Evolutionary conservation across 176 grass and related monocot genomes (phyloP), one percentile per base, ranked within the genome.

Genomic region (Rhipidocladum racemiflorum): DNA sequence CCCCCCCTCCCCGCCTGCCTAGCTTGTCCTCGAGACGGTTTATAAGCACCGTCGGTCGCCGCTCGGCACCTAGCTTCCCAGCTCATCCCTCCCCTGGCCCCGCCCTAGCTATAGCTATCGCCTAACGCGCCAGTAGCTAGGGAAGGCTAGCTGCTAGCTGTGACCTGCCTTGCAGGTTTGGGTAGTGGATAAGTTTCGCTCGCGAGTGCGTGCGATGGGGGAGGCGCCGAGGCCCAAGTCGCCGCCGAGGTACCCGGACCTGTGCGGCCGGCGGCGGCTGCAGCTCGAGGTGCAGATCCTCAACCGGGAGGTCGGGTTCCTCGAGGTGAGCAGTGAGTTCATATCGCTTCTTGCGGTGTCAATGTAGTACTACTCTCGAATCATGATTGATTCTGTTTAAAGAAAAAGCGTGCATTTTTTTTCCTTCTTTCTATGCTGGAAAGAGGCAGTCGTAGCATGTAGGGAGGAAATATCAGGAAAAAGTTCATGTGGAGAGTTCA

Each of bases 271-370:
- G 9, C 80, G 95, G 42, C 87, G 92, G 53, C 62, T 99, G 80
- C 96, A 95, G 79, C 91, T 99, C 3, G 92, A 99, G 76, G 88
- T 99, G 66, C 96, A 95, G 76, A 95, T 99, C 82, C 87, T 99
- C 49, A 88, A 91, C 86, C 92, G 96, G 12, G 96, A 99, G 89
- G 15, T 99, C 81, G 83, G 85, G 11, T 99, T 95, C 81, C 87
- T 99, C 54, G 68, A 99, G 96, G 96, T 98, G 42, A 89, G 40
- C 40, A 93, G 96, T 95, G 42, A 40, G 3, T 14, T 38, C 64
- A 21, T 21, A 9, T 10, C 32, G n/a, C 32, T 38, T 51, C 27
- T 10, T 8, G 43, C n/a, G 30, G 18, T 34, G 30, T 4, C 30
- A 35, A 62, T 62, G 60, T 12, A 29, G 0, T 18, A 7, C 45